A percentile compares a stretch with the other conserved stretches of the same genome.
Evolutionary conservation across 371 early-diverging fungal species (phyloP).

Genomic region (Mortierella sp.): DNA sequence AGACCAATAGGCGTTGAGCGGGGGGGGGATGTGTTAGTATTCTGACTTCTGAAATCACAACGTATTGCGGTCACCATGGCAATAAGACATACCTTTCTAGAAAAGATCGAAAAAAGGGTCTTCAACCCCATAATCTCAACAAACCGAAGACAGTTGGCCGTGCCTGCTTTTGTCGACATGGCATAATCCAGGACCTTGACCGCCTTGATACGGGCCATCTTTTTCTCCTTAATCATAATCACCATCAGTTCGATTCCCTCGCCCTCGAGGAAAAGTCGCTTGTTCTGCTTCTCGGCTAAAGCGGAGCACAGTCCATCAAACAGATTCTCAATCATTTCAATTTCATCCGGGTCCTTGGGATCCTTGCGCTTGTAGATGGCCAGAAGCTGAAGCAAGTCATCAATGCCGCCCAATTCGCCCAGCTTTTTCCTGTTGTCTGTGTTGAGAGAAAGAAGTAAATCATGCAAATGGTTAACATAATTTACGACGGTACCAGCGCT

Average conservation of each 20-base stretch:
- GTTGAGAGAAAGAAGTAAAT: background rate
- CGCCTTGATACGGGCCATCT: slow-evolving; percentile 82
- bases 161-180: slow-evolving; percentile 68
- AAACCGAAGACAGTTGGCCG: slow-evolving; percentile 71
- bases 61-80: background rate
- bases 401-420: slow-evolving; percentile 76
- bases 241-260: slow-evolving; percentile 95
- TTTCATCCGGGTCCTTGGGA: slow-evolving; percentile 85
- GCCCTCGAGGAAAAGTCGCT: slow-evolving; percentile 76
- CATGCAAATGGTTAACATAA: background rate
- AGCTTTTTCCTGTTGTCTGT: slow-evolving; percentile 74
- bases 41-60: background rate
- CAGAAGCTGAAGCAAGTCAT: slow-evolving; percentile 73
- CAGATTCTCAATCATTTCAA: slow-evolving; percentile 91
- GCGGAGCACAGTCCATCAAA: slow-evolving; percentile 84
- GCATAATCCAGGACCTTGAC: slow-evolving; percentile 91
- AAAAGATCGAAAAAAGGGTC: slow-evolving; percentile 82
- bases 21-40: too few species aligned
- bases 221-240: slow-evolving; percentile 84
- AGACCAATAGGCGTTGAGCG: slow-evolving; percentile 4
- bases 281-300: slow-evolving; percentile 69
- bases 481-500: background rate
- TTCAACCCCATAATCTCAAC: slow-evolving; percentile 85
- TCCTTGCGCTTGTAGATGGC: slow-evolving; percentile 79
- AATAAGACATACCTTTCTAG: slow-evolving; percentile 65